A percentile compares a stretch with the other conserved stretches of the same genome.
Conservation (phyloP, 768 basidiomycete species). For the Hydnomerulius pinastri region DNA sequence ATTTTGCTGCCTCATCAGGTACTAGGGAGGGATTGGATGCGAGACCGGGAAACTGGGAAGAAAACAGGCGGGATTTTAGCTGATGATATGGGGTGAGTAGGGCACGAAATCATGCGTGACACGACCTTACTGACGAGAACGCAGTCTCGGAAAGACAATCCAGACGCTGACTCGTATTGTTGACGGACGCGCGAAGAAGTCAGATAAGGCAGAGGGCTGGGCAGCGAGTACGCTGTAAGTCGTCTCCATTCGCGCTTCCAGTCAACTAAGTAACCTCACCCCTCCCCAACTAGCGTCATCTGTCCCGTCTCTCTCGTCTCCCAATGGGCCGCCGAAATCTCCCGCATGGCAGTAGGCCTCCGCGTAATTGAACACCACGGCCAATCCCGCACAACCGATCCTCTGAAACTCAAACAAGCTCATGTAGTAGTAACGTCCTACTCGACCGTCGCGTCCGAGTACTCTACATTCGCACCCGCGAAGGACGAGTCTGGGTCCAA, state of each 20-base stretch:
- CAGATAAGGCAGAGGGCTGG: slow-evolving; percentile 74
- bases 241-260: too few relatives aligned
- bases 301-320: slow-evolving; percentile 85
- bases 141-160: slow-evolving; percentile 84
- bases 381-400: slow-evolving; percentile 66
- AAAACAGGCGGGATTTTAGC: slow-evolving; percentile 87
- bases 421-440: slow-evolving; percentile 90
- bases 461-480: slow-evolving; percentile 50
- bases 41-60: slow-evolving; percentile 75
- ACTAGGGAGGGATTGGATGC: slow-evolving; percentile 86
- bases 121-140: slow-evolving; percentile 8
- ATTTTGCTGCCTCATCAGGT: slow-evolving; percentile 86
- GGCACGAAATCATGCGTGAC: neutral
- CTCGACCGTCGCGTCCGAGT: slow-evolving; percentile 79
- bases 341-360: slow-evolving; percentile 66
- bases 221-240: slow-evolving; percentile 70
- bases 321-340: slow-evolving; percentile 90
- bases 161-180: slow-evolving; percentile 88
- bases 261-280: neutral
- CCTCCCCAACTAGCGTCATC: slow-evolving; percentile 59
- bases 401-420: slow-evolving; percentile 47
- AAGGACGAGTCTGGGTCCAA: slow-evolving; percentile 59
- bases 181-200: slow-evolving; percentile 70
- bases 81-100: slow-evolving; percentile 81
- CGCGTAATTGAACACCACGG: slow-evolving; percentile 87